Percentiles rank a stretch among this genome's conserved stretches.
Conservation (phyloP, 441 rosid genomes). For the Populus hybrid region DNA sequence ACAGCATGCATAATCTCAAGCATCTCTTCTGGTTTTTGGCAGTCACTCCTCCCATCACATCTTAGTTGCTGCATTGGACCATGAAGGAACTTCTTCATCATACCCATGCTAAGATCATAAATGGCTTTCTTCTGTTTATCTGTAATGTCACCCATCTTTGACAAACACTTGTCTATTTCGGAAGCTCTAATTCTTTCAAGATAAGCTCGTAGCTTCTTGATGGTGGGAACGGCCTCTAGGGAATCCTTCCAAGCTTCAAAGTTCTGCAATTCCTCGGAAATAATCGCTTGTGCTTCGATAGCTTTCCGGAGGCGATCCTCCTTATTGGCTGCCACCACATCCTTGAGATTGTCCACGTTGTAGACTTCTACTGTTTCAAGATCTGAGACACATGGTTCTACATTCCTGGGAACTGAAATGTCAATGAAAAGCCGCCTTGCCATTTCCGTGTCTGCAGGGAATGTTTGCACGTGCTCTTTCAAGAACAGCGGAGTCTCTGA, state of each 20-base stretch:
- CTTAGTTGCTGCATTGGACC: slow-evolving; percentile 92
- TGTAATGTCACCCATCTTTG: slow-evolving; percentile 62
- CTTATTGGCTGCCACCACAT: slow-evolving; percentile 83
- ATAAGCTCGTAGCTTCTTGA: slow-evolving; percentile 69
- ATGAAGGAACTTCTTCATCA: slow-evolving; percentile 66
- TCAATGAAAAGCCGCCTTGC: slow-evolving; percentile 63
- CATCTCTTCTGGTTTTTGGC: slow-evolving; percentile 60
- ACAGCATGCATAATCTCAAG: slow-evolving; percentile 81
- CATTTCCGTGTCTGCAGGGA: slow-evolving; percentile 39
- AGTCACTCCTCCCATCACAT: slow-evolving; percentile 52
- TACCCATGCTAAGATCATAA: slow-evolving; percentile 70
- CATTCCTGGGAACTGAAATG: slow-evolving; percentile 83
- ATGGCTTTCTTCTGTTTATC: slow-evolving; percentile 60
- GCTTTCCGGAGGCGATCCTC: slow-evolving; percentile 80
- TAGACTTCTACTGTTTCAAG: slow-evolving; percentile 50
- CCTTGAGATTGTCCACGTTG: slow-evolving; percentile 85
- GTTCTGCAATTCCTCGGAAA: slow-evolving; percentile 60
- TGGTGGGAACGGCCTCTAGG: slow-evolving; percentile 74
- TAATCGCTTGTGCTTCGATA: slow-evolving; percentile 71
- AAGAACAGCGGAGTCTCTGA: slow-evolving; percentile 65
- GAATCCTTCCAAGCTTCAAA: slow-evolving; percentile 88
- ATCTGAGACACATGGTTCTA: slow-evolving; percentile 59
- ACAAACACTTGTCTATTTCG: slow-evolving; percentile 59
- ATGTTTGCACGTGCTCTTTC: slow-evolving; percentile 51
- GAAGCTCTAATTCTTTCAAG: slow-evolving; percentile 58